A percentile compares a stretch with the other conserved stretches of the same genome.
Evolutionary conservation across 2,329 filamentous ascomycete genomes (phyloP).

Genomic region (Ophiostoma montium): DNA sequence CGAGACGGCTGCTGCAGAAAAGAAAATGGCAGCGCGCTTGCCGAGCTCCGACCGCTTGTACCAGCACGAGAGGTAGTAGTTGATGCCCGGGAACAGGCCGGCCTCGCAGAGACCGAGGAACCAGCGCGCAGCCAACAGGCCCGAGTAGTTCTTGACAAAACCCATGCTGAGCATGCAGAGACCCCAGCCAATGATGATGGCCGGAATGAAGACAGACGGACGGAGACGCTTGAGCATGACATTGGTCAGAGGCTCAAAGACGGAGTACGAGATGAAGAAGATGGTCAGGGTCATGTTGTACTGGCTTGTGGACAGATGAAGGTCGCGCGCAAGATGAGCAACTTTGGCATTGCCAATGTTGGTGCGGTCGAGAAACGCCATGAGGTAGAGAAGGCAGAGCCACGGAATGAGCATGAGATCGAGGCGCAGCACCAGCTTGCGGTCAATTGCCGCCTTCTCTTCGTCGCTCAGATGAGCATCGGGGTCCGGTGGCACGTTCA

Average conservation of each 20-base stretch:
- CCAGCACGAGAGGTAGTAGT: conserved; percentile 63
- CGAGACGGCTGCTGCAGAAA: conserved; percentile 62
- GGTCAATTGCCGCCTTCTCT: conserved; percentile 19
- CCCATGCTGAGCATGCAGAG: conserved; percentile 56
- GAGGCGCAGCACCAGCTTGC: conserved; percentile 19
- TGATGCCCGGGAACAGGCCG: conserved; percentile 57
- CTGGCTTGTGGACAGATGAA: conserved; percentile 45
- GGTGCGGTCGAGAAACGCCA: conserved; percentile 61
- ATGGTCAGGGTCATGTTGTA: conserved; percentile 69
- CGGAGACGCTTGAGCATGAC: conserved; percentile 61
- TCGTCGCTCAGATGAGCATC: conserved; percentile 19
- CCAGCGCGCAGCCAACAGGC: conserved; percentile 52
- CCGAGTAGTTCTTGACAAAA: conserved; percentile 47
- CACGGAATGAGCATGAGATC: conserved; percentile 23
- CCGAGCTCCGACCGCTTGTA: conserved; percentile 66
- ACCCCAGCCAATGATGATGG: conserved; percentile 64
- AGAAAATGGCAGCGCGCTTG: conserved; percentile 60
- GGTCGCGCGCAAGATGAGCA: conserved; percentile 36
- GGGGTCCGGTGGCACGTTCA: conserved; percentile 17
- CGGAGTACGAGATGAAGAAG: conserved; percentile 74
- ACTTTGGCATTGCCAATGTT: conserved; percentile 64
- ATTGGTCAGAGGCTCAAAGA: conserved; percentile 69
- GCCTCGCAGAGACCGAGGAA: conserved; percentile 64
- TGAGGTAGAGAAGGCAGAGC: conserved; percentile 57
- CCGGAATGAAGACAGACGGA: conserved; percentile 66